Conservation (phyloP, 179 eudicot genomes). For the Spergularia azorica region DNA sequence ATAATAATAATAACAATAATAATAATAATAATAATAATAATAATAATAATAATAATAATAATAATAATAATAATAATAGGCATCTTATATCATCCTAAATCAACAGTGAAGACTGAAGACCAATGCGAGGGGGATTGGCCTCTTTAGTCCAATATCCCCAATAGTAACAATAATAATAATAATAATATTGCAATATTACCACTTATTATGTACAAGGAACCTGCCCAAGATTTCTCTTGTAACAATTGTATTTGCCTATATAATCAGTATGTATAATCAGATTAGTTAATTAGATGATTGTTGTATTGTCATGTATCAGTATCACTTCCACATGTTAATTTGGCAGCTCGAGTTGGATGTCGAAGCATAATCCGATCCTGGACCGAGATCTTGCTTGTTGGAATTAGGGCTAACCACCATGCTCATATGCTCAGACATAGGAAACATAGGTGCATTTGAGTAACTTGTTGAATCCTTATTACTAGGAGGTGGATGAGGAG, state of each 20-base stretch:
- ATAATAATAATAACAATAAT: too few species aligned
- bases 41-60: too few species aligned
- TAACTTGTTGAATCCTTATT: constrained; percentile 31
- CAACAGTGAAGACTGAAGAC: constrained; percentile 16
- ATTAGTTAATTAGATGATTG: constrained; percentile 28
- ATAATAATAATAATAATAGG: constrained; percentile 26
- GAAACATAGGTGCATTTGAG: constrained; percentile 38
- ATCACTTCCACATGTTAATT: constrained; percentile 65
- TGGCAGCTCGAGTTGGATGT: constrained; percentile 49
- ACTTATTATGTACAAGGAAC: constrained; percentile 42
- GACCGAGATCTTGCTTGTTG: constrained; percentile 30
- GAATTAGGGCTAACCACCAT: constrained; percentile 35
- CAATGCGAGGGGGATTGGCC: constrained; percentile 17
- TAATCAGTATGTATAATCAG: constrained; percentile 32
- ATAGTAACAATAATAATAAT: constrained; percentile 2
- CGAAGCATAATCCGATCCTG: constrained; percentile 48
- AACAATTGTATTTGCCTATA: constrained; percentile 24
- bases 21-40: background rate
- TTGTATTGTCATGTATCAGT: background rate
- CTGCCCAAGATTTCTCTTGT: constrained; percentile 37
- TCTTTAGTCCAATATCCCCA: constrained; percentile 21
- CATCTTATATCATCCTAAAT: constrained; percentile 22
- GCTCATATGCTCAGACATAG: constrained; percentile 40
- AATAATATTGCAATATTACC: constrained; percentile 15
- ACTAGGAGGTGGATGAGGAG: constrained; percentile 25